Percentiles rank a stretch among this genome's conserved stretches.
These are phyloP conservation scores for Halocafeteria seosinensis DNA, from an alignment of 108 stramenopile species.

Conservation along the genomic window DNA sequence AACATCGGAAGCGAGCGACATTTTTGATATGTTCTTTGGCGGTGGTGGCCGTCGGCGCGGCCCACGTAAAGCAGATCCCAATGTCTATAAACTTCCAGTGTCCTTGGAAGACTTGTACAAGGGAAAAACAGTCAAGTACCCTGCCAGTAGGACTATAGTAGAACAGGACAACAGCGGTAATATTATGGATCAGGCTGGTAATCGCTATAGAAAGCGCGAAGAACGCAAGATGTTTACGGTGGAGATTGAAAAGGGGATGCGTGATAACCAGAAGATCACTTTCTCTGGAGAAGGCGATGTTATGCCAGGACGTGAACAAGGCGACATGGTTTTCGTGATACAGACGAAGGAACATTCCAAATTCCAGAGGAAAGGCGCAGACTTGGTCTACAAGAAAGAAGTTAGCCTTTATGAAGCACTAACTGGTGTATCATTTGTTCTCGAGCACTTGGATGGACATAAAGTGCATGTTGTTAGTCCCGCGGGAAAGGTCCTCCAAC, in stretches of 20 bases:
- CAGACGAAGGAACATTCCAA: constrained; percentile 84
- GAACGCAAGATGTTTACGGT: constrained; percentile 86
- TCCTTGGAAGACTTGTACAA: constrained; percentile 90
- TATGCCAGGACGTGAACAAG: constrained; percentile 77
- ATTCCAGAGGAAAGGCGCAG: constrained; percentile 91
- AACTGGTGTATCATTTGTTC: constrained; percentile 20
- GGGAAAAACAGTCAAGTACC: constrained; percentile 83
- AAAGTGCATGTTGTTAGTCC: constrained; percentile 19
- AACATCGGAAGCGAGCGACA: constrained; percentile 43
- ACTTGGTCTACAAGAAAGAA: constrained; percentile 73
- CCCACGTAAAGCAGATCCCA: constrained; percentile 59
- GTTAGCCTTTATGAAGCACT: constrained; percentile 77
- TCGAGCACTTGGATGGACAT: constrained; percentile 35
- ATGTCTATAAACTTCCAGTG: constrained; percentile 79
- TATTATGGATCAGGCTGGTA: constrained; percentile 59
- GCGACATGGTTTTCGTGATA: constrained; percentile 85
- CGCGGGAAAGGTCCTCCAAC: constrained; percentile 10
- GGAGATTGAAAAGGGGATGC: constrained; percentile 81
- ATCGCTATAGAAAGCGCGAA: constrained; percentile 46
- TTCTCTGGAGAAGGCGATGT: constrained; percentile 88
- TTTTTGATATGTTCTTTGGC: constrained; percentile 88
- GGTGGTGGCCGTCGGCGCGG: constrained; percentile 39
- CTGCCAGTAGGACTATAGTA: constrained; percentile 71
- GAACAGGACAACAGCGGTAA: constrained; percentile 61
- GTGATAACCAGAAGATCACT: constrained; percentile 69